A percentile compares a stretch with the other conserved stretches of the same genome.
phyloP scores from a whole-genome alignment of 352 stramenopile species.

The Pilasporangium apinafurcum region DNA sequence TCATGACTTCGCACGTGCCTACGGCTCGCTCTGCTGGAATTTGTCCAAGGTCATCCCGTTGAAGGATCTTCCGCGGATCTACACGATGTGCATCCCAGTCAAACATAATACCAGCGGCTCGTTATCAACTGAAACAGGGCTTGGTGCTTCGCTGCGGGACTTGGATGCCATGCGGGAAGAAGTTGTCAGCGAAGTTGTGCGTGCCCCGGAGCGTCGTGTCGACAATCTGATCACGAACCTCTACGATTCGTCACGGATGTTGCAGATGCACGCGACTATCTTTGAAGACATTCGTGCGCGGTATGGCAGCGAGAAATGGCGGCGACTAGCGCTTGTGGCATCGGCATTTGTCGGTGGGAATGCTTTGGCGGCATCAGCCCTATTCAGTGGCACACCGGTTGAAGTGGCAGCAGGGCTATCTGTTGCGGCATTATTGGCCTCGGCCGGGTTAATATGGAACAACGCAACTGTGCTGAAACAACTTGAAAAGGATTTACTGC shows the following conservation, averaged over 20 bases:
- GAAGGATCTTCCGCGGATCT: conserved; percentile 99
- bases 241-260: conserved; percentile 86
- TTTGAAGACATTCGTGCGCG: conserved; percentile 78
- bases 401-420: conserved; percentile 82
- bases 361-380: conserved; percentile 57
- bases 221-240: conserved; percentile 99
- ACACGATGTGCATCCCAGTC: conserved; percentile 99
- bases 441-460: conserved; percentile 86
- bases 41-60: conserved; percentile 97
- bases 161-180: conserved; percentile 95
- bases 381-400: conserved; percentile 73
- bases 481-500: conserved; percentile 82
- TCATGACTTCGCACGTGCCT: conserved; percentile 99
- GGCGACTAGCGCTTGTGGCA: conserved; percentile 53
- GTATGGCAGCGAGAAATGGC: conserved; percentile 79
- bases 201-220: conserved; percentile 95
- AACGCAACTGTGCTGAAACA: conserved; percentile 84
- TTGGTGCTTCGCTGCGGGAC: conserved; percentile 87
- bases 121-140: conserved; percentile 39
- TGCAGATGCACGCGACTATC: conserved; percentile 94
- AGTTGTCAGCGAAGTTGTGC: conserved; percentile 96
- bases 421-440: conserved; percentile 66
- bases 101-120: conserved; percentile 41
- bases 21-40: conserved; percentile 99
- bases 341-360: conserved; percentile 68